Conservation (phyloP, 2,329 filamentous ascomycete species). For the Alternaria novae-zelandiae region DNA sequence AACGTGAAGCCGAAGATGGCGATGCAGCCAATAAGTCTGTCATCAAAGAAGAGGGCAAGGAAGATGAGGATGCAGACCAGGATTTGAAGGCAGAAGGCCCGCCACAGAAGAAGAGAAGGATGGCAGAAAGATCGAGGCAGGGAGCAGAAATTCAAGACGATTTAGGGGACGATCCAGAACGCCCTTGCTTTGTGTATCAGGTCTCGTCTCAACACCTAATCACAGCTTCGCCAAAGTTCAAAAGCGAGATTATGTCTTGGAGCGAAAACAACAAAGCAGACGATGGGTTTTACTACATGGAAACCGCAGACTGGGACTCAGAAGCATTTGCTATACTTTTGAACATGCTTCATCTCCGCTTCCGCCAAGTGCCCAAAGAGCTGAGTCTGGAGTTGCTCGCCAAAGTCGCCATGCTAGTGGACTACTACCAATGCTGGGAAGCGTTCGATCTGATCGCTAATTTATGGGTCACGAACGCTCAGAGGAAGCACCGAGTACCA, state of each 20-base stretch:
- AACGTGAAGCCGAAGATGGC: background rate
- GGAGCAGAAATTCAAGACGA: too few relatives aligned
- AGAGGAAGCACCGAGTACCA: too few relatives aligned
- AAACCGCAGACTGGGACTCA: conserved; percentile 35
- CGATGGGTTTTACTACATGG: conserved; percentile 7
- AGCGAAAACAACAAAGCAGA: background rate
- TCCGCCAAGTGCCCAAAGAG: conserved; percentile 47
- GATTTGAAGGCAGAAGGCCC: too few relatives aligned
- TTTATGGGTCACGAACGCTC: conserved; percentile 48
- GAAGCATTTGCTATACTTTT: conserved; percentile 53
- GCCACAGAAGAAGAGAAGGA: too few relatives aligned
- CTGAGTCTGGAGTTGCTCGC: conserved; percentile 52
- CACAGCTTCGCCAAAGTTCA: conserved; percentile 6
- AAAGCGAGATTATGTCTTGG: background rate
- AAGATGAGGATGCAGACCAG: too few relatives aligned
- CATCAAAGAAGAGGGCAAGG: too few relatives aligned
- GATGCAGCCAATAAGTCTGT: too few relatives aligned
- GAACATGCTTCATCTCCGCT: conserved; percentile 54
- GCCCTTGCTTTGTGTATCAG: too few relatives aligned
- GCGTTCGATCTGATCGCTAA: conserved; percentile 53
- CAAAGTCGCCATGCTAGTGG: conserved; percentile 54
- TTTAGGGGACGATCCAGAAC: too few relatives aligned
- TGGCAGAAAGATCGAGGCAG: background rate
- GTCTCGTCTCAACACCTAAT: conserved; percentile 6
- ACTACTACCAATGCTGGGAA: conserved; percentile 53